Conservation (phyloP, 2,329 filamentous ascomycete species). For the Aspergillus clavatus region DNA sequence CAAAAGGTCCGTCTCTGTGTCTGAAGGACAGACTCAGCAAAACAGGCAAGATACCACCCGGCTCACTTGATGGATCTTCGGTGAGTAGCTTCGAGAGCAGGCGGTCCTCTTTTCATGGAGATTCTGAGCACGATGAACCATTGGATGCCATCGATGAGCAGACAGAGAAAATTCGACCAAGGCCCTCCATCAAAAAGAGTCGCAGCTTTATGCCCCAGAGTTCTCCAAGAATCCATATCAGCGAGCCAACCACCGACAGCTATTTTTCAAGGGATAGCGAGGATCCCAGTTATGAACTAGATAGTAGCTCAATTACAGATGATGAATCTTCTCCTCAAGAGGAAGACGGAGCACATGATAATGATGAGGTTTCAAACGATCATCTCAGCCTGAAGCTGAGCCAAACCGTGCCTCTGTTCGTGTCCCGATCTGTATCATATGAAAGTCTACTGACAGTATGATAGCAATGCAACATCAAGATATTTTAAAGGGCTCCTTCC, state of each 20-base stretch:
- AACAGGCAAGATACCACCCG: conserved; percentile 18
- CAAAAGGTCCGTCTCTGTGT: conserved; percentile 53
- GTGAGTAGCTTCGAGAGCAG: conserved; percentile 29
- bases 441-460: background rate
- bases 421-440: background rate
- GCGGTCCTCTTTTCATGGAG: conserved; percentile 18
- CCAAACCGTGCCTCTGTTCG: background rate
- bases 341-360: background rate
- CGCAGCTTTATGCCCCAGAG: conserved; percentile 20
- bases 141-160: background rate
- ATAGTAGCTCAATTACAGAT: background rate
- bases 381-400: background rate
- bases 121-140: conserved; percentile 9
- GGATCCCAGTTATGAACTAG: conserved; percentile 3
- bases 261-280: conserved; percentile 16
- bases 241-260: conserved; percentile 19
- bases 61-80: conserved; percentile 26
- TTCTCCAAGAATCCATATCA: conserved; percentile 29
- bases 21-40: conserved; percentile 49
- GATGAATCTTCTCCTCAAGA: background rate
- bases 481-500: conserved; percentile 21
- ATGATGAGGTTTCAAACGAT: background rate
- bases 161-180: conserved; percentile 9
- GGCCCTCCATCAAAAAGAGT: conserved; percentile 19
- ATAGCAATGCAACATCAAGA: conserved; percentile 7